These are phyloP conservation scores for Malassezia globosa DNA, from an alignment of 1,284 basidiomycete genomes.

Conservation along the genomic window DNA sequence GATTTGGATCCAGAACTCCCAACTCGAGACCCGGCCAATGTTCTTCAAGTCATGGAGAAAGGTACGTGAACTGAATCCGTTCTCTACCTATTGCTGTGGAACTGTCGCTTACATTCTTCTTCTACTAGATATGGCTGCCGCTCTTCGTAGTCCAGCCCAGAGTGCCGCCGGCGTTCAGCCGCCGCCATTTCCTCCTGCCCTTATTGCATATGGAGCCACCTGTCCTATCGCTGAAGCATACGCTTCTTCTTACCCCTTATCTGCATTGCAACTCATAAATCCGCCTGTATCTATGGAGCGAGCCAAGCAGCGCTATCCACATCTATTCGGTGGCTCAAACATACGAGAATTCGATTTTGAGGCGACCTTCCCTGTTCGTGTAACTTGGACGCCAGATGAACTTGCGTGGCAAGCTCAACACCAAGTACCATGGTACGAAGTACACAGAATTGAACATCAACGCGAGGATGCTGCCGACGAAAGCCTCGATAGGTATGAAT, in stretches of 20 bases:
- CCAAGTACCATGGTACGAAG: constrained; percentile 32
- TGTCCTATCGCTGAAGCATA: constrained; percentile 33
- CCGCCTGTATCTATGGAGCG: constrained; percentile 29
- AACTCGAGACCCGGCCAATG: constrained; percentile 1
- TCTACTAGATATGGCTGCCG: constrained; percentile 22
- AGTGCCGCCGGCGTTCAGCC: constrained; percentile 5
- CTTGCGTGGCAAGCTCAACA: constrained; percentile 20
- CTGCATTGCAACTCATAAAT: constrained; percentile 33
- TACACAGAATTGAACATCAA: constrained; percentile 35
- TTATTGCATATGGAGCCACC: constrained; percentile 23
- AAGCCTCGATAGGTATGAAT: constrained; percentile 33
- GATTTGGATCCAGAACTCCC: constrained; percentile 26
- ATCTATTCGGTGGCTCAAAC: constrained; percentile 12
- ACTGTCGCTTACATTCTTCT: too few relatives aligned
- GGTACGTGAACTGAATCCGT: too few relatives aligned
- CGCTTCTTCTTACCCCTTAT: constrained; percentile 35
- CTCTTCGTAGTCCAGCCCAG: constrained; percentile 15
- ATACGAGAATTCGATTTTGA: constrained; percentile 35
- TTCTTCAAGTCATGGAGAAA: constrained; percentile 6
- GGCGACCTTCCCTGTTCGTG: constrained; percentile 28
- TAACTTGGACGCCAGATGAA: constrained; percentile 29
- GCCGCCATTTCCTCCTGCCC: constrained; percentile 32
- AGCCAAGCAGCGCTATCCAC: constrained; percentile 7
- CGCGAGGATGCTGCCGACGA: constrained; percentile 34
- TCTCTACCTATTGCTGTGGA: too few relatives aligned